Percentiles rank a stretch among this genome's conserved stretches.
These are phyloP conservation scores for Rhododendron williamsianum DNA, from an alignment of 148 eudicot genomes.

Conservation along the genomic window DNA sequence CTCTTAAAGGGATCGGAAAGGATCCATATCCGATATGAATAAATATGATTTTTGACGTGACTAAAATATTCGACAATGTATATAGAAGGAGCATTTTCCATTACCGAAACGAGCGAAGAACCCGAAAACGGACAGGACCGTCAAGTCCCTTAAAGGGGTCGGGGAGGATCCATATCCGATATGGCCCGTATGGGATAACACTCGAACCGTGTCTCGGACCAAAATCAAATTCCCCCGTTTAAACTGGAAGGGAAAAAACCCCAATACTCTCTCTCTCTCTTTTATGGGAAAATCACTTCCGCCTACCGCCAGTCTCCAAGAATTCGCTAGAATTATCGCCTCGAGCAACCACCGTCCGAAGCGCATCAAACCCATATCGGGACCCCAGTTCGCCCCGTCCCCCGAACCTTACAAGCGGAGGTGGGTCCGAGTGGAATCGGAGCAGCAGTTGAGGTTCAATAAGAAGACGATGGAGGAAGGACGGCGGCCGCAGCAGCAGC, in stretches of 20 bases:
- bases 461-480: conserved; percentile 21
- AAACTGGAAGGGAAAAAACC: neutral
- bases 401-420: conserved; percentile 11
- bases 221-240: neutral
- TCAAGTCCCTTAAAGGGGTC: too few species aligned
- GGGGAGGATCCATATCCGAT: too few species aligned
- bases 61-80: too few species aligned
- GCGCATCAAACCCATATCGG: conserved; percentile 20
- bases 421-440: conserved; percentile 33
- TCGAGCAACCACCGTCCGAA: conserved; percentile 26
- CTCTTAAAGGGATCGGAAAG: too few species aligned
- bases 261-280: neutral
- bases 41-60: too few species aligned
- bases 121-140: too few species aligned
- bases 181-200: neutral
- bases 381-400: neutral
- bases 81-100: too few species aligned
- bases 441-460: conserved; percentile 9
- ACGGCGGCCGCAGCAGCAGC: neutral
- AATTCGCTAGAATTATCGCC: conserved; percentile 28
- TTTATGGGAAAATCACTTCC: conserved; percentile 47
- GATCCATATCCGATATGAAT: too few species aligned
- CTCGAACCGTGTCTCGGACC: neutral
- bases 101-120: too few species aligned
- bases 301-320: conserved; percentile 24